Base-by-base conservation (phyloP, 176 grass and related monocot species). In the Carex pumila region DNA sequence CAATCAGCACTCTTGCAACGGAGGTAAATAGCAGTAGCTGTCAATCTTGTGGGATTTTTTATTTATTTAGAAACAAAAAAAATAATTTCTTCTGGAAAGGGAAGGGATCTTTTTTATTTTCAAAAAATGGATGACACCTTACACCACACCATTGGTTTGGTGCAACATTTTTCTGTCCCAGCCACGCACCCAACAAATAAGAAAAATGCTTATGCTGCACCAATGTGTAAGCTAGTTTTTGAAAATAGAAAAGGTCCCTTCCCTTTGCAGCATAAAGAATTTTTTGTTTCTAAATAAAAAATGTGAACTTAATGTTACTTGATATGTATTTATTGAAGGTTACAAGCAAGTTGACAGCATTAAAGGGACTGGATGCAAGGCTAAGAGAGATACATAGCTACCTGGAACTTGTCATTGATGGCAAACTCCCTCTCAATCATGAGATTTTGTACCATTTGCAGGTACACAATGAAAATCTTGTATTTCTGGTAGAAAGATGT, bases 371-470 rank as follows among this genome's bases (percentile, higher is more conserved):
- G 9, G 92, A 98, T 88, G 89, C 92, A 58, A 94, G 92, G 64
- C 88, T 98, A 45, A 88, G 70, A 81, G 95, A 98, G 82, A 94
- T 98, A 75, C 89, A 91, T 34, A 61, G 86, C 59, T 98, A 98
- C 83, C 85, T 98, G 65, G 92, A 98, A 84, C 91, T 91, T 89
- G 95, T 95, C 58, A 91, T 95, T 86, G 92, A 95, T 83, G 92
- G 89, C 57, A 98, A 95, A 65, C 91, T 98, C 65, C 91, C 95
- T 64, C 86, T 95, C 68, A 98, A 98, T 88, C 95, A 98, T 53
- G 92, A 98, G 75, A 95, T 98, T 77, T 81, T 98, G 75, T 98
- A 98, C 86, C 92, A 98, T 71, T 91, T 95, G 86, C 95, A 98
- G 95, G 95, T 94, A 84, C 9, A 50, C 15, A 6, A 77, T 62